Evolutionary conservation across 1,284 basidiomycete species (phyloP).

Genomic region (Tilletia caries): DNA sequence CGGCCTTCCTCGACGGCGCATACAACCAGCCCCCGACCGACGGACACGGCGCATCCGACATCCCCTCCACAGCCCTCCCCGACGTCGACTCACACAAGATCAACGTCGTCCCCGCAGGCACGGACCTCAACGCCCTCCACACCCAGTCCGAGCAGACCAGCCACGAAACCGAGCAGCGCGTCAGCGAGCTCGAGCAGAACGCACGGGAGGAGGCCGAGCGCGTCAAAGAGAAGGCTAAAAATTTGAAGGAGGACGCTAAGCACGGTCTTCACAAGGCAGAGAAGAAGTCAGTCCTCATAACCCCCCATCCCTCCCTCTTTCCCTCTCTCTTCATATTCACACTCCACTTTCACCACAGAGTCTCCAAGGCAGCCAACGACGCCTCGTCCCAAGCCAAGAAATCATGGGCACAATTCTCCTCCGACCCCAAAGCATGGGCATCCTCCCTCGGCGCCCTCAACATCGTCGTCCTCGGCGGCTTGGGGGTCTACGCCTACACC

Average conservation of each 20-base stretch:
- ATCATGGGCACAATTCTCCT: conserved; percentile 41
- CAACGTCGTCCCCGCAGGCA: conserved; percentile 1
- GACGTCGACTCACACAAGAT: conserved; percentile 10
- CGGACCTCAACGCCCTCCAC: not conserved
- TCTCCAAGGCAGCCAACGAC: conserved; percentile 22
- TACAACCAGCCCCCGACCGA: conserved; percentile 1
- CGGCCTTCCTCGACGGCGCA: not conserved
- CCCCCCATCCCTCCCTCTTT: not conserved
- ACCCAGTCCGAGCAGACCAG: not conserved
- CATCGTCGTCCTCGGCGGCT: conserved; percentile 43
- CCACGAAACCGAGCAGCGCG: not conserved
- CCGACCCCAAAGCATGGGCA: conserved; percentile 48
- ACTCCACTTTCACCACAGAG: not conserved
- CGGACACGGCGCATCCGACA: not conserved
- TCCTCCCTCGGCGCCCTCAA: conserved; percentile 47
- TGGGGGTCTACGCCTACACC: conserved; percentile 49
- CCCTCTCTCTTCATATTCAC: conserved; percentile 10
- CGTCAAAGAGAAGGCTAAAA: conserved; percentile 10
- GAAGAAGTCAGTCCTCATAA: conserved; percentile 32
- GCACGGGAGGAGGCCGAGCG: not conserved
- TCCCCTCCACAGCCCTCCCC: not conserved
- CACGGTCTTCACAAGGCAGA: conserved; percentile 39
- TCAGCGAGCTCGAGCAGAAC: not conserved
- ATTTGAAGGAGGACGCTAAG: conserved; percentile 24
- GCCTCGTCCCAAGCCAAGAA: conserved; percentile 28